phyloP scores from a whole-genome alignment of 139 green algal genomes.

The Chloropicon primus region DNA sequence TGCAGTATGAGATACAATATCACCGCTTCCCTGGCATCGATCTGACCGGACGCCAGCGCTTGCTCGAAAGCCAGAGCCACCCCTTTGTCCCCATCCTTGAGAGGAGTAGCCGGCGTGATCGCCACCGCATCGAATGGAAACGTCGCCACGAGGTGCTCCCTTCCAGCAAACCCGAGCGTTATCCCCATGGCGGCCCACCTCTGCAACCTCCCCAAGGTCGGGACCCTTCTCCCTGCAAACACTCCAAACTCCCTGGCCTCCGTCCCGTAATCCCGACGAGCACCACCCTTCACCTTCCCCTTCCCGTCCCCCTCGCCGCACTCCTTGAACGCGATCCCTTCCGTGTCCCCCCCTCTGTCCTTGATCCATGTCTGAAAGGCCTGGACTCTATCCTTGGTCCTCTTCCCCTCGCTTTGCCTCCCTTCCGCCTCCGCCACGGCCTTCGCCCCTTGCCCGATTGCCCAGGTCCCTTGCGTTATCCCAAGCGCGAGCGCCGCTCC shows the following conservation, averaged over 20 bases:
- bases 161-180: not conserved
- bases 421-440: too few species aligned
- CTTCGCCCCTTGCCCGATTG: too few species aligned
- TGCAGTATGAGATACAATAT: not conserved
- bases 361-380: too few species aligned
- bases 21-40: not conserved
- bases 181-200: not conserved
- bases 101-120: not conserved
- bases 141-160: not conserved
- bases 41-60: not conserved
- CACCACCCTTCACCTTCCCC: too few species aligned
- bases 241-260: not conserved
- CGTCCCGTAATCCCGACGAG: too few species aligned
- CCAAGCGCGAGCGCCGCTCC: too few species aligned
- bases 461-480: too few species aligned
- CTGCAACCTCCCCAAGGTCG: not conserved
- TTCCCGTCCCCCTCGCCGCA: too few species aligned
- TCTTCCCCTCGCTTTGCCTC: too few species aligned
- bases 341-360: too few species aligned
- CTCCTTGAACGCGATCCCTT: too few species aligned
- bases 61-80: not conserved
- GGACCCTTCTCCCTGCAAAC: not conserved
- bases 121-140: not conserved
- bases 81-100: not conserved
- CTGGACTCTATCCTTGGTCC: too few species aligned